Evolutionary conservation across 495 filamentous ascomycete species (phyloP).

Genomic region (Amphirosellinia nigrospora): DNA sequence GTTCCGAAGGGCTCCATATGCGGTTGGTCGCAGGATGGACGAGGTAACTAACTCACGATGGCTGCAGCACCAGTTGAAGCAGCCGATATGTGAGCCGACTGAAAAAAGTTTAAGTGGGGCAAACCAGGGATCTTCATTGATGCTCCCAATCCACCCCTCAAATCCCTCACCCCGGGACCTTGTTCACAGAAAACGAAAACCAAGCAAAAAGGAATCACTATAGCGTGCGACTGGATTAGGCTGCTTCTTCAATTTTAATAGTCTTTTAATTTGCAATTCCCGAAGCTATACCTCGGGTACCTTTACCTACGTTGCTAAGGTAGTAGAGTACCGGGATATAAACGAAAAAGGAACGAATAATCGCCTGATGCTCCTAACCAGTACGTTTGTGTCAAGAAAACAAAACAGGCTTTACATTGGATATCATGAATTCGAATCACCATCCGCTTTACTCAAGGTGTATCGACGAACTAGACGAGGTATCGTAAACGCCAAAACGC

Average conservation of each 20-base stretch:
- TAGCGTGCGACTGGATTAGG: background rate
- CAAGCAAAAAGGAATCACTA: background rate
- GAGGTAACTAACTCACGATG: background rate
- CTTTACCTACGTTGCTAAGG: too few species aligned
- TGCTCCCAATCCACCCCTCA: background rate
- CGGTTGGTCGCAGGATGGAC: constrained; percentile 17
- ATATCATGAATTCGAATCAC: constrained; percentile 18
- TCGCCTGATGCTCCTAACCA: background rate
- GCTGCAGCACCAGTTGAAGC: constrained; percentile 16
- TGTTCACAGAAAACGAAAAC: background rate
- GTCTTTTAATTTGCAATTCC: background rate
- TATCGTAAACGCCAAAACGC: constrained; percentile 15
- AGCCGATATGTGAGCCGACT: background rate
- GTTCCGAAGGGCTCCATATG: constrained; percentile 2
- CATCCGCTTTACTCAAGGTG: background rate
- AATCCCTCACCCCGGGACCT: background rate
- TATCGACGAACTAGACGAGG: background rate
- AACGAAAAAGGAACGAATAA: background rate
- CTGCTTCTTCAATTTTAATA: background rate
- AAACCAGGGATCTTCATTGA: background rate
- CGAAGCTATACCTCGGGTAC: too few species aligned
- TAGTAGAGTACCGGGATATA: background rate
- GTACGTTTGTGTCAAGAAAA: background rate
- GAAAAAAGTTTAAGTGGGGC: constrained; percentile 24
- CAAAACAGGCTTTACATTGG: constrained; percentile 1